Conservation (phyloP, 768 basidiomycete genomes). For the Kwoniella mangroviensis region DNA sequence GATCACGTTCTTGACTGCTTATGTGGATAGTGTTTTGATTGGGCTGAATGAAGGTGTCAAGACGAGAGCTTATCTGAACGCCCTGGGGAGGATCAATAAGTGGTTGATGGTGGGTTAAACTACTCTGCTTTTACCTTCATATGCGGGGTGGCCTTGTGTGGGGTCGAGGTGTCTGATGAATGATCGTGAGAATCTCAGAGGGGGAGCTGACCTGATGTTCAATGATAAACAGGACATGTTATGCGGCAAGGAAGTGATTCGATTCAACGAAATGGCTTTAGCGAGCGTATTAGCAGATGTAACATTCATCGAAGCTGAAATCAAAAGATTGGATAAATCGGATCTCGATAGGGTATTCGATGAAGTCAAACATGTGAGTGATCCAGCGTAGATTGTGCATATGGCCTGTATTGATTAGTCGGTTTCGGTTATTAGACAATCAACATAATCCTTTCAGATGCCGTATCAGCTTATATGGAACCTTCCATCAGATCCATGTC, state of each 20-base stretch:
- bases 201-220: not conserved
- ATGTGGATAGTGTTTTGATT: constrained; percentile 77
- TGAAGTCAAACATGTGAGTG: constrained; percentile 76
- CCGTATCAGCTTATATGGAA: constrained; percentile 78
- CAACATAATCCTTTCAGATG: constrained; percentile 70
- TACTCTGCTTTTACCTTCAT: too few species aligned
- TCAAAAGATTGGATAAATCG: constrained; percentile 72
- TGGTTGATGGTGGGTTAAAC: constrained; percentile 83
- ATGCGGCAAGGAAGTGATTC: constrained; percentile 63
- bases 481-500: constrained; percentile 59
- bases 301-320: constrained; percentile 84
- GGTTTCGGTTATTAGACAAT: constrained; percentile 45
- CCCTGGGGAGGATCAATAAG: constrained; percentile 83
- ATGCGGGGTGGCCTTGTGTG: too few species aligned
- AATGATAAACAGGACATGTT: constrained; percentile 33
- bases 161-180: too few species aligned
- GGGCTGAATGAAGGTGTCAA: constrained; percentile 80
- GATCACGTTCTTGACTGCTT: constrained; percentile 93
- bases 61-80: constrained; percentile 84
- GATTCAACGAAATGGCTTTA: constrained; percentile 87
- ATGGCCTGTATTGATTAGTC: not conserved
- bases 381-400: not conserved
- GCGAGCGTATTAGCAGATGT: constrained; percentile 84
- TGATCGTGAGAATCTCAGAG: too few species aligned
- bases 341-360: constrained; percentile 74